These are phyloP conservation scores for Agaricales sp. DNA, from an alignment of 1,284 basidiomycete genomes.

Conservation along the genomic window DNA sequence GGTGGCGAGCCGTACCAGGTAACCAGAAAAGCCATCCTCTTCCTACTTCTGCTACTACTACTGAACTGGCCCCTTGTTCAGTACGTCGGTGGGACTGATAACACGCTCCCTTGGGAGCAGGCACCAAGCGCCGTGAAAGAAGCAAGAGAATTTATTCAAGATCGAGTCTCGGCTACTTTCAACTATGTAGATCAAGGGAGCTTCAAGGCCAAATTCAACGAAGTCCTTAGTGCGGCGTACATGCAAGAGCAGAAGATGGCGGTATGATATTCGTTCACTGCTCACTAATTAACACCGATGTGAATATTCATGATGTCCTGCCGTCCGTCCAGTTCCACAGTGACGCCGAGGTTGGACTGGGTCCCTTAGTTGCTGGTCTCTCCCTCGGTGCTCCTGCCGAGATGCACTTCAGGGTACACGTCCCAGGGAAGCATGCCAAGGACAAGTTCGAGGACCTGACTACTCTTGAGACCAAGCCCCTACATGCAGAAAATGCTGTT, in stretches of 20 bases:
- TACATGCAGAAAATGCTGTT: not conserved
- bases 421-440: slow-evolving; percentile 23
- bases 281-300: not conserved
- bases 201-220: slow-evolving; percentile 49
- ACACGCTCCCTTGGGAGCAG: slow-evolving; percentile 51
- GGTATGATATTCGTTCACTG: slow-evolving; percentile 25
- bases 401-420: slow-evolving; percentile 60
- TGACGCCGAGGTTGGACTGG: slow-evolving; percentile 62
- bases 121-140: slow-evolving; percentile 45
- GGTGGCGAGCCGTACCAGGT: slow-evolving; percentile 69
- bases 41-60: slow-evolving; percentile 3
- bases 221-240: slow-evolving; percentile 69
- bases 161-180: slow-evolving; percentile 23
- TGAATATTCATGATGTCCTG: slow-evolving; percentile 5
- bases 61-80: slow-evolving; percentile 17
- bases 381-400: slow-evolving; percentile 61
- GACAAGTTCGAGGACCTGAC: slow-evolving; percentile 28
- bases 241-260: slow-evolving; percentile 78
- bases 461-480: slow-evolving; percentile 15
- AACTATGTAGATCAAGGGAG: slow-evolving; percentile 14
- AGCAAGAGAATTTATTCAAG: slow-evolving; percentile 48
- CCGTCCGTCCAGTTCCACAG: slow-evolving; percentile 61
- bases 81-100: slow-evolving; percentile 67
- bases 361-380: slow-evolving; percentile 60
- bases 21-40: slow-evolving; percentile 8